Percentiles rank a stretch among this genome's conserved stretches.
Conservation (phyloP, 2,329 filamentous ascomycete genomes). For the Verticillium dahliae region DNA sequence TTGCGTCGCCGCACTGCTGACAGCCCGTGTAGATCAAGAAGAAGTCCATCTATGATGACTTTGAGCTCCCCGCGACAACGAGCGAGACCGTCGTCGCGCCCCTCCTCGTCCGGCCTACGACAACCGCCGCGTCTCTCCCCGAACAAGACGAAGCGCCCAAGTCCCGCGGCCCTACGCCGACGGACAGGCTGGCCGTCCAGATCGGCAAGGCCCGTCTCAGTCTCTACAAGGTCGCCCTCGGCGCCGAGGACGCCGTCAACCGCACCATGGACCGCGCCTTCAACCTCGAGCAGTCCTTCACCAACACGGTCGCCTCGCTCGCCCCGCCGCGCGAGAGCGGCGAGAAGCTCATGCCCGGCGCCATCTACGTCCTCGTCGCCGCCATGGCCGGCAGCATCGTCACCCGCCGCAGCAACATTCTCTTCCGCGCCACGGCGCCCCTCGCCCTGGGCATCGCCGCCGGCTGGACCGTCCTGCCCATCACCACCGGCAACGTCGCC, state of each 20-base stretch:
- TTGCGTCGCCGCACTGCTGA: constrained; percentile 4
- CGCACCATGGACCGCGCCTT: constrained; percentile 72
- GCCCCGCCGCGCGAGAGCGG: constrained; percentile 79
- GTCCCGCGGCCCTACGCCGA: constrained; percentile 62
- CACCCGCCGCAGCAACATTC: constrained; percentile 76
- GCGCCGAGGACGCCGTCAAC: constrained; percentile 79
- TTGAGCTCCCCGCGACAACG: constrained; percentile 37
- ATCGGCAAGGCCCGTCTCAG: constrained; percentile 75
- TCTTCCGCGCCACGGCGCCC: constrained; percentile 72
- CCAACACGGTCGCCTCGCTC: constrained; percentile 79
- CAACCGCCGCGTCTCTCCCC: constrained; percentile 14
- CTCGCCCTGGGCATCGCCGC: constrained; percentile 74
- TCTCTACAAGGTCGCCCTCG: constrained; percentile 67
- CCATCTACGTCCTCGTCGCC: constrained; percentile 86
- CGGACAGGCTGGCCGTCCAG: constrained; percentile 79
- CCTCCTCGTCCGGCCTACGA: constrained; percentile 22
- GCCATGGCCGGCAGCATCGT: constrained; percentile 94
- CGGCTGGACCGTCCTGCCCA: constrained; percentile 77
- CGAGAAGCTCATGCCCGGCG: constrained; percentile 83
- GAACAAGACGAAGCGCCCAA: constrained; percentile 20
- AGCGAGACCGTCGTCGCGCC: constrained; percentile 19
- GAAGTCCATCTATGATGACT: constrained; percentile 79
- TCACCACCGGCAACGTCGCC: constrained; percentile 84
- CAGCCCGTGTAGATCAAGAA: constrained; percentile 41
- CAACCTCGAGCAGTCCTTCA: constrained; percentile 82